Base-by-base conservation (phyloP, 108 stramenopile genomes). In the Pinguiococcus pyrenoidosus region DNA sequence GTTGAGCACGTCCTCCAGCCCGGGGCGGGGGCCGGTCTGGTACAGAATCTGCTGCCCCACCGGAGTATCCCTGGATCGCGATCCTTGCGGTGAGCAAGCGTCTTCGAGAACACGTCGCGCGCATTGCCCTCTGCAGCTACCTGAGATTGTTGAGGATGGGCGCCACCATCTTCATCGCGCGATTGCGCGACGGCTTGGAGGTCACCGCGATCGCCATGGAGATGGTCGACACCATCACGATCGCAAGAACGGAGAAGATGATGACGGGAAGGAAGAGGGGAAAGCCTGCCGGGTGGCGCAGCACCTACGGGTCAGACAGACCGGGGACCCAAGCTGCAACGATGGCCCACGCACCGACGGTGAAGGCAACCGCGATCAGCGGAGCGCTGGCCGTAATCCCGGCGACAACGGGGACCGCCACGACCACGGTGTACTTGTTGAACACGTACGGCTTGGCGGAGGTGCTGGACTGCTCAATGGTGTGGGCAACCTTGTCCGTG, bases 1-100 rank as follows among this genome's bases (percentile, higher is more conserved):
- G 25, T 65, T 58, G 7, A 65, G 68, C 22, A 82, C 46, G 0
- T 68, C 59, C 20, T 81, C 59, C 0, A 84, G 82, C 27, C 70
- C 64, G 21, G 85, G 89, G 17, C 84, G 67, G 0, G 82, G 80
- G 12, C 84, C 89, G 0, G 73, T 71, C 27, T 81, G 66, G 54
- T 85, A 87, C 0, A 90, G 37, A 37, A 83, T 45, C 26, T 54
- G 43, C 55, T 80, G 83, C 22, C 74, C 78, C 12, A 68, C 49
- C 21, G 49, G 58, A 22, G 75, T 78, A n/a, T n/a, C n/a, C n/a
- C n/a, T n/a, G n/a, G n/a, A n/a, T n/a, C n/a, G n/a, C n/a, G n/a
- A n/a, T n/a, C n/a, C n/a, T n/a, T n/a, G n/a, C n/a, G n/a, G n/a
- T n/a, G n/a, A n/a, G n/a, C n/a, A n/a, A n/a, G n/a, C n/a, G n/a